Evolutionary conservation across 176 grass and related monocot genomes (phyloP).

Genomic region (Juncus inflexus): DNA sequence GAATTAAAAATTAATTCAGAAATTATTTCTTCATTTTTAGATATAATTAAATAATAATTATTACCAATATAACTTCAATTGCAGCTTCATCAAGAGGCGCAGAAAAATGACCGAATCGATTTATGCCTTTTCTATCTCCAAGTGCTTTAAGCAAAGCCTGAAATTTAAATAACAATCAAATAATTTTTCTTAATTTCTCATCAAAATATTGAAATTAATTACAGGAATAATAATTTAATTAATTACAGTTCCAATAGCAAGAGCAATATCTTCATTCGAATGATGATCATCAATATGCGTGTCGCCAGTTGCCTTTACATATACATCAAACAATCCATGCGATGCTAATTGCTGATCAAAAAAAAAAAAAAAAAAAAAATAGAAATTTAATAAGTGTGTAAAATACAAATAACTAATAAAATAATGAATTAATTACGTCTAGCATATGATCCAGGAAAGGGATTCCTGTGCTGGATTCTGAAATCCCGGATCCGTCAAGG

Average conservation of each 20-base stretch:
- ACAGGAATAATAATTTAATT: not conserved
- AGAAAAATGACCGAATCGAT: constrained; percentile 84
- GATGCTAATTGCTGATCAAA: constrained; percentile 73
- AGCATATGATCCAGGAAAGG: constrained; percentile 97
- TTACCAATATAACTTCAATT: constrained; percentile 88
- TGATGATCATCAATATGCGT: constrained; percentile 98
- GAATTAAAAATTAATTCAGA: not conserved
- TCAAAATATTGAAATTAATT: not conserved
- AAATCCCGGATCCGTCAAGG: constrained; percentile 76
- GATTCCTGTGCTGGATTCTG: constrained; percentile 66
- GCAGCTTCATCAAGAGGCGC: constrained; percentile 92
- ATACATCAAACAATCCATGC: constrained; percentile 81
- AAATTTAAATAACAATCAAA: constrained; percentile 3
- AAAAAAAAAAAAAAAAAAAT: constrained; percentile 45
- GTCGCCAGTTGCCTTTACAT: constrained; percentile 82
- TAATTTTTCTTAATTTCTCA: not conserved
- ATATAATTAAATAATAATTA: not conserved
- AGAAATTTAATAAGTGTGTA: constrained; percentile 15
- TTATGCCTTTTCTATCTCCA: constrained; percentile 84
- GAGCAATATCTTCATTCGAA: constrained; percentile 94
- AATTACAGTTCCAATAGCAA: constrained; percentile 93
- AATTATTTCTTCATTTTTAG: not conserved
- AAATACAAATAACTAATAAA: not conserved
- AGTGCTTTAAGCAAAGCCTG: constrained; percentile 95
- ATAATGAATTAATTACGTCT: constrained; percentile 46